Conservation (phyloP, 352 stramenopile species). For the Globisporangium solare region DNA sequence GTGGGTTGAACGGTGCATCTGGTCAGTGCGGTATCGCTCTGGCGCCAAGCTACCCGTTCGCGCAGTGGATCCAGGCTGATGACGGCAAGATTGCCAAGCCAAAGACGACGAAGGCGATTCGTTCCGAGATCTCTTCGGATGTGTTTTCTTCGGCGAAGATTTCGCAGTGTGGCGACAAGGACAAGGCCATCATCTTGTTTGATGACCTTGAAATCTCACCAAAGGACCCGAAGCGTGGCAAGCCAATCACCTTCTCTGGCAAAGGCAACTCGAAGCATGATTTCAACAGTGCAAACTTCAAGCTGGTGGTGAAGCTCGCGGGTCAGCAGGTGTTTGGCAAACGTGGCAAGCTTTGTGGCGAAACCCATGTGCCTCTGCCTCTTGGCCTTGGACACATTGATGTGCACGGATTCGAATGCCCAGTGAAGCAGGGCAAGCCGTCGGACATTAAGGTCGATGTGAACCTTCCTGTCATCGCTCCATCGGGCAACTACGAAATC, state of each 20-base stretch:
- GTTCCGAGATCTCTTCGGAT: slow-evolving; percentile 22
- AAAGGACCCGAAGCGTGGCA: slow-evolving; percentile 60
- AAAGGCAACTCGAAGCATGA: slow-evolving; percentile 65
- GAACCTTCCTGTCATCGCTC: slow-evolving; percentile 78
- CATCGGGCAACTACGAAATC: slow-evolving; percentile 79
- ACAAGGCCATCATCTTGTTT: slow-evolving; percentile 59
- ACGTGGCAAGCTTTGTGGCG: slow-evolving; percentile 66
- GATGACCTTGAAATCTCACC: slow-evolving; percentile 55
- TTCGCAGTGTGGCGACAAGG: slow-evolving; percentile 70
- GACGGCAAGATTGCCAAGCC: slow-evolving; percentile 1
- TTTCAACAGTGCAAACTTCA: slow-evolving; percentile 61
- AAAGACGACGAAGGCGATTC: slow-evolving; percentile 4
- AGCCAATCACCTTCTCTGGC: slow-evolving; percentile 67
- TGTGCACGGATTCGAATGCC: slow-evolving; percentile 75
- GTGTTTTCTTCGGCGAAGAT: slow-evolving; percentile 72
- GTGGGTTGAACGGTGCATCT: slow-evolving; percentile 40
- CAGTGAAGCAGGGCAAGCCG: slow-evolving; percentile 56
- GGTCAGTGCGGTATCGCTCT: slow-evolving; percentile 76
- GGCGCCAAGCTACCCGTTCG: slow-evolving; percentile 68
- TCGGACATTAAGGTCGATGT: slow-evolving; percentile 74
- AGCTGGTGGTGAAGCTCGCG: slow-evolving; percentile 67
- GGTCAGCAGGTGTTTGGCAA: slow-evolving; percentile 71
- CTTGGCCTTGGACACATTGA: slow-evolving; percentile 84
- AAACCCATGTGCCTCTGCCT: slow-evolving; percentile 75
- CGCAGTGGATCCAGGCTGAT: slow-evolving; percentile 28